Evolutionary conservation across 176 grass and related monocot species (phyloP), one percentile per base, ranked within the genome.

Genomic region (Tillandsia leiboldiana): DNA sequence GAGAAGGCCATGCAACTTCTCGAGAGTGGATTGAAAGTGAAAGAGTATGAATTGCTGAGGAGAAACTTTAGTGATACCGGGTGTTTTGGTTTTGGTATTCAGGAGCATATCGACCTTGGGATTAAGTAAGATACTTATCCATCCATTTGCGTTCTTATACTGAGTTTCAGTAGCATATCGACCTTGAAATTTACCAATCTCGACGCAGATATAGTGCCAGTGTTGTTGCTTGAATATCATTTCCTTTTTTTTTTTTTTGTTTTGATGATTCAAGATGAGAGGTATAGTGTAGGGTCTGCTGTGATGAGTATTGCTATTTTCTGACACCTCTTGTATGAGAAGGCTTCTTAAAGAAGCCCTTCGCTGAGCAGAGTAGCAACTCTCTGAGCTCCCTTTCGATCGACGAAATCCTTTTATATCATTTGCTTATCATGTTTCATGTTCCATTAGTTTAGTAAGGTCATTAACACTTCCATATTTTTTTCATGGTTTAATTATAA

Each of bases 261-360:
- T 8, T 42, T 1, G 33, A 42, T 42, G 33, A 7, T 42, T 42
- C 33, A 7, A 1, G 0, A 42, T 42, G 3, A 42, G 12, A 18
- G 56, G 9, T 20, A 9, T 59, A 61, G 22, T 20, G 22, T 20
- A 79, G 27, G 10, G 1, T 11, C n/a, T 74, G 72, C 68, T 67
- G 73, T 82, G 72, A 76, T 82, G 73, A 82, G 18, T 29, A 76
- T 4, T 72, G 72, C 72, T 75, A 58, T 54, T 7, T 82, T 71
- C 80, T 76, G 79, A 75, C 72, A 81, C 79, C 79, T 75, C 72
- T 75, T 95, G 86, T 83, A 90, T 72, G 90, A 90, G 90, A 84
- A 78, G 75, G 18, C 18, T 51, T 73, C 28, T 53, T 57, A 24
- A 51, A 1, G 22, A 42, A 47, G 51, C 18, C 53, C 86, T 79